Conservation (phyloP, 805 yeast genomes). For the Suhomyces sp. region DNA sequence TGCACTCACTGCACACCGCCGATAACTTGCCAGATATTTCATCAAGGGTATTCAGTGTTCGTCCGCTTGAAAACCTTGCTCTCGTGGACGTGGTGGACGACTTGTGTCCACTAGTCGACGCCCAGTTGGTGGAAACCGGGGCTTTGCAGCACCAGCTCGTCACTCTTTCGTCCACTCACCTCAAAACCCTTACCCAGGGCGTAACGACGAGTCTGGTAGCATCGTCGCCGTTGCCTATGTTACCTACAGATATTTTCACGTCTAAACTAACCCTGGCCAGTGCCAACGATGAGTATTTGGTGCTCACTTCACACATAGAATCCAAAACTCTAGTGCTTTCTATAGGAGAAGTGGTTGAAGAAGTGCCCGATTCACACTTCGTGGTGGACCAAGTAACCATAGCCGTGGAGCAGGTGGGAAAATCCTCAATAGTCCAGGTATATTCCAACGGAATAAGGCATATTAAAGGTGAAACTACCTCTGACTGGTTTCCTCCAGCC, state of each 20-base stretch:
- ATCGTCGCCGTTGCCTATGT: conserved; percentile 69
- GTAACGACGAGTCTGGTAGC: conserved; percentile 61
- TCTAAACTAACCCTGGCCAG: conserved; percentile 47
- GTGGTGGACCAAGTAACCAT: conserved; percentile 57
- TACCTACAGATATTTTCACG: conserved; percentile 62
- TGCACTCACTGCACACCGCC: background rate
- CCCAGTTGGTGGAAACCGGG: conserved; percentile 16
- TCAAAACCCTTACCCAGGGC: conserved; percentile 55
- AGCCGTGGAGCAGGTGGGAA: conserved; percentile 66
- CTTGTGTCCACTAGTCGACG: conserved; percentile 50
- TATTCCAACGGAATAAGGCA: conserved; percentile 69
- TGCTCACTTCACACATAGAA: conserved; percentile 52
- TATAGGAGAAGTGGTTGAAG: conserved; percentile 78
- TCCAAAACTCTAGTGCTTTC: conserved; percentile 70
- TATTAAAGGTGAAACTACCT: conserved; percentile 29
- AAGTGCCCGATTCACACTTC: conserved; percentile 66
- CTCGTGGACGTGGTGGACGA: conserved; percentile 50
- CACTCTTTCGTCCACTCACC: conserved; percentile 36
- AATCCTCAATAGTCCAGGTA: conserved; percentile 63
- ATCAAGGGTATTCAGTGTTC: background rate
- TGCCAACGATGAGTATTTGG: conserved; percentile 56
- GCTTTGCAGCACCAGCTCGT: conserved; percentile 20
- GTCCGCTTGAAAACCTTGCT: conserved; percentile 51
- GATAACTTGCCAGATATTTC: background rate
- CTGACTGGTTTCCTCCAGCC: conserved; percentile 82